Percentiles rank a stretch among this genome's conserved stretches.
phyloP scores from a whole-genome alignment of 1,284 basidiomycete species.

The Apiotrichum laibachii region DNA sequence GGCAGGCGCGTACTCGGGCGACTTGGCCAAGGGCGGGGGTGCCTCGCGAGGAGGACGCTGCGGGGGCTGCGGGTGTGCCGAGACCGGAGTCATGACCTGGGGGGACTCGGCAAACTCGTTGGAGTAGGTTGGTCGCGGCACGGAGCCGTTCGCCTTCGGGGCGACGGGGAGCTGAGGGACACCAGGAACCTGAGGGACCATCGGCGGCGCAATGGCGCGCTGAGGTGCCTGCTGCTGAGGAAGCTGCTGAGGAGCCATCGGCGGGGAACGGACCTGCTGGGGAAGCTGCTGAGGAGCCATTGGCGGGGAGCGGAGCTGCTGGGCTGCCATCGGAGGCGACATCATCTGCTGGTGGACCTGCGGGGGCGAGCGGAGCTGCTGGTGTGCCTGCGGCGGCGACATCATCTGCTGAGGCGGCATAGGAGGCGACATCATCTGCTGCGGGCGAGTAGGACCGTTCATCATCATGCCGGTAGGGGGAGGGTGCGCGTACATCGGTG shows the following conservation, averaged over 20 bases:
- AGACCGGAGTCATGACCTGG: background rate
- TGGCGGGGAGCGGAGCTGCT: background rate
- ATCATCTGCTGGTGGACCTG: background rate
- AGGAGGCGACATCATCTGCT: background rate
- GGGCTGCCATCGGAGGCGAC: background rate
- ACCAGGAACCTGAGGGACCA: background rate
- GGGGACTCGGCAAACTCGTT: background rate
- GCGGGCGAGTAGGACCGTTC: too few relatives aligned
- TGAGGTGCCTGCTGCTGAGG: background rate
- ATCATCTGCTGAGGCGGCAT: background rate
- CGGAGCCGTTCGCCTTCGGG: background rate
- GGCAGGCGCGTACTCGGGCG: background rate
- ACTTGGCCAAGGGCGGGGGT: background rate
- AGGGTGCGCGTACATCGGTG: background rate
- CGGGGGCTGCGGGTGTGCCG: background rate
- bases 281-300: background rate
- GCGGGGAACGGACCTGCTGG: background rate
- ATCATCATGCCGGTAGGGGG: background rate
- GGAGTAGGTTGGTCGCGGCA: background rate
- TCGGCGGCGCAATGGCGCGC: background rate
- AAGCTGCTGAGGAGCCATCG: background rate
- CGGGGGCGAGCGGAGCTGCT: constrained; percentile 2
- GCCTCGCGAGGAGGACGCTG: background rate
- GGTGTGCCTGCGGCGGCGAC: background rate
- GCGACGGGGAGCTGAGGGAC: background rate